phyloP scores from a whole-genome alignment of 1,139 yeast genomes.

The Blastobotrys malaysiensis region DNA sequence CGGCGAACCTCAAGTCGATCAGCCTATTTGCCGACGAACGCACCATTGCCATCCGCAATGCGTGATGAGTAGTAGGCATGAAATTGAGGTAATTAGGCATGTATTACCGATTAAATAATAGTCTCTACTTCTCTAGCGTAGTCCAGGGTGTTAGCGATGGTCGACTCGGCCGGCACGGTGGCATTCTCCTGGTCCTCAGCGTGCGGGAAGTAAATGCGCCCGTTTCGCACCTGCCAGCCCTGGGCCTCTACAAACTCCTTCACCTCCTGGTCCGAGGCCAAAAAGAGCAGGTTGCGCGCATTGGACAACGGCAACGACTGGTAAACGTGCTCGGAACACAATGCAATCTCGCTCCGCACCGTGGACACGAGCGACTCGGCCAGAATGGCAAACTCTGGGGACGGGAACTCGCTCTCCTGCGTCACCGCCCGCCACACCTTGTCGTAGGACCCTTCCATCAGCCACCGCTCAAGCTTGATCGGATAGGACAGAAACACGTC shows the following conservation, averaged over 20 bases:
- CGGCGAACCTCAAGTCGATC: neutral
- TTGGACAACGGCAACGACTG: constrained; percentile 70
- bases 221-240: constrained; percentile 60
- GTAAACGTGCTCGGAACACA: constrained; percentile 77
- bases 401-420: constrained; percentile 42
- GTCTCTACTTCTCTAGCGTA: constrained; percentile 88
- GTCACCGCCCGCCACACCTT: constrained; percentile 79
- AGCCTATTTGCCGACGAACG: neutral
- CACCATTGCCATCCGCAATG: neutral
- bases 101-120: constrained; percentile 49
- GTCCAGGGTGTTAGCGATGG: constrained; percentile 60
- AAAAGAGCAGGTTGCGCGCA: constrained; percentile 74
- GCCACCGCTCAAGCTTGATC: constrained; percentile 81
- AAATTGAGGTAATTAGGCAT: too few species aligned
- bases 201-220: constrained; percentile 52
- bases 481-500: constrained; percentile 72
- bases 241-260: constrained; percentile 50
- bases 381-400: constrained; percentile 40
- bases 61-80: neutral
- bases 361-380: constrained; percentile 59
- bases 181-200: constrained; percentile 19
- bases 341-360: constrained; percentile 82
- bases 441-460: constrained; percentile 95
- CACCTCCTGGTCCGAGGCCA: constrained; percentile 63
- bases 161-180: constrained; percentile 33